Percentiles rank a stretch among this genome's conserved stretches.
These are phyloP conservation scores for Colletotrichum coccodes DNA, from an alignment of 2,329 filamentous ascomycete species.

Conservation along the genomic window DNA sequence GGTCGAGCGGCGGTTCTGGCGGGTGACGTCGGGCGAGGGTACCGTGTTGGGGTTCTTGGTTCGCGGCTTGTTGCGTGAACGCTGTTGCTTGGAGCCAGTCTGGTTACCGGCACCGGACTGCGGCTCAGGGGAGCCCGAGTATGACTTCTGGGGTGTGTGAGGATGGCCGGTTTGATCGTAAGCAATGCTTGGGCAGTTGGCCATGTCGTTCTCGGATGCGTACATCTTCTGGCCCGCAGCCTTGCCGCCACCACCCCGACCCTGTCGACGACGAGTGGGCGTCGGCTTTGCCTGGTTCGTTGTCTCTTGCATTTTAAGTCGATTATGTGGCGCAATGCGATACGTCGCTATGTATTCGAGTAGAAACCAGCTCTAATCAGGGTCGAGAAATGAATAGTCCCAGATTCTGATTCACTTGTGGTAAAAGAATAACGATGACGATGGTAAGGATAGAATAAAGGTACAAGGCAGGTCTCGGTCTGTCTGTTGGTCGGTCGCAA, in stretches of 20 bases:
- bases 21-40: conserved; percentile 54
- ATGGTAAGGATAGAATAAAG: not conserved
- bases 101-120: conserved; percentile 42
- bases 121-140: conserved; percentile 47
- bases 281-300: conserved; percentile 45
- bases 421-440: not conserved
- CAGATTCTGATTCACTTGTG: not conserved
- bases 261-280: conserved; percentile 47
- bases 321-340: not conserved
- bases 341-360: not conserved
- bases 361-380: not conserved
- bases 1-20: conserved; percentile 55
- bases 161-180: conserved; percentile 46
- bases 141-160: conserved; percentile 59
- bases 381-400: not conserved
- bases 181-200: conserved; percentile 40
- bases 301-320: conserved; percentile 44
- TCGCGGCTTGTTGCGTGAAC: conserved; percentile 35
- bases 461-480: not conserved
- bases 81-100: conserved; percentile 38
- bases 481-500: not conserved
- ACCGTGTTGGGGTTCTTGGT: conserved; percentile 29
- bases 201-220: conserved; percentile 66
- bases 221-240: conserved; percentile 62
- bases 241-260: conserved; percentile 45